Percentiles rank a stretch among this genome's conserved stretches.
These are phyloP conservation scores for Termitomyces sp. DNA, from an alignment of 768 basidiomycete genomes.

Conservation along the genomic window DNA sequence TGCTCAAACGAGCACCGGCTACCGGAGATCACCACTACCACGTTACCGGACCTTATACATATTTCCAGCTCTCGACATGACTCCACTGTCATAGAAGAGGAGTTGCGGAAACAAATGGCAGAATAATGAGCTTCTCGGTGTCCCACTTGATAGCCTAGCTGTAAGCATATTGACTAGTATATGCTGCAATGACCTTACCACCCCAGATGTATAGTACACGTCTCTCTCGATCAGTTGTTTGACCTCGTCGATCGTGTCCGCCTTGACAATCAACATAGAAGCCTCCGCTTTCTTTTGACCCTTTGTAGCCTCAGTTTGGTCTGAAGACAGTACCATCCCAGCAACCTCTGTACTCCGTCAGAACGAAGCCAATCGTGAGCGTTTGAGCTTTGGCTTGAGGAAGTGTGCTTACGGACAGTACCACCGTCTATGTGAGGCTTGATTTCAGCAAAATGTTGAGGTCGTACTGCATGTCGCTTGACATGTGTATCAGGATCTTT, in stretches of 20 bases:
- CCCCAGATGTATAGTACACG: slow-evolving; percentile 36
- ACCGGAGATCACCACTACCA: slow-evolving; percentile 11
- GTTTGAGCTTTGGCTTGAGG: no score
- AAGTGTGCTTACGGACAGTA: slow-evolving; percentile 34
- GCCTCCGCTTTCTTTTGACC: slow-evolving; percentile 43
- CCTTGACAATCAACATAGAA: slow-evolving; percentile 49
- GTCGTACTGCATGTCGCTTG: slow-evolving; percentile 44
- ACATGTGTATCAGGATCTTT: slow-evolving; percentile 40
- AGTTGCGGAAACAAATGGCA: slow-evolving; percentile 42
- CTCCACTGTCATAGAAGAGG: slow-evolving; percentile 20
- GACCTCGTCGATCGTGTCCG: slow-evolving; percentile 44
- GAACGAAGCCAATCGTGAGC: not conserved
- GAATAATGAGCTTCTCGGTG: slow-evolving; percentile 48
- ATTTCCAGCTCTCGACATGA: not conserved
- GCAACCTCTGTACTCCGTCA: slow-evolving; percentile 36
- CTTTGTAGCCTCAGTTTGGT: slow-evolving; percentile 31
- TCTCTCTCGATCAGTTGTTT: slow-evolving; percentile 30
- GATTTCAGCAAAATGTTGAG: slow-evolving; percentile 40
- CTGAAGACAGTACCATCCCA: slow-evolving; percentile 47
- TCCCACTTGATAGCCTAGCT: slow-evolving; percentile 46
- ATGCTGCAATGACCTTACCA: slow-evolving; percentile 26
- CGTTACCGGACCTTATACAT: not conserved
- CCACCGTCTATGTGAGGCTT: slow-evolving; percentile 35
- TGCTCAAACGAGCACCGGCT: not conserved
- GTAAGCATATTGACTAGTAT: slow-evolving; percentile 1